Evolutionary conservation across 2,329 filamentous ascomycete species (phyloP).

Genomic region (Ambrosiella xylebori): DNA sequence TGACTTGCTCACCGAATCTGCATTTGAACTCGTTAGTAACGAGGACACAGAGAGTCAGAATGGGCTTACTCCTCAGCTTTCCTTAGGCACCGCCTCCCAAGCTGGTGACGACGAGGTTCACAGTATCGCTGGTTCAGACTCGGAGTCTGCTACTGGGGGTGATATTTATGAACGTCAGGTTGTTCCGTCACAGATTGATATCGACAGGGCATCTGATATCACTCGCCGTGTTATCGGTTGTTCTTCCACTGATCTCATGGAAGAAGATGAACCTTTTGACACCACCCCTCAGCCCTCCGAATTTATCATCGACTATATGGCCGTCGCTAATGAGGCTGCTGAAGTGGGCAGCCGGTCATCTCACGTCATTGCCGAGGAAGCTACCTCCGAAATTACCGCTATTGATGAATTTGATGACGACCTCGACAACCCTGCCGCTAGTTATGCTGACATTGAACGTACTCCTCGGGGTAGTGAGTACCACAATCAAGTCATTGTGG

Average conservation of each 20-base stretch:
- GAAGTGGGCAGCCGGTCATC: neutral
- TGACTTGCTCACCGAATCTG: conserved; percentile 33
- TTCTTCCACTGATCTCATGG: conserved; percentile 6
- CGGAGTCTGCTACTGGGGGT: neutral
- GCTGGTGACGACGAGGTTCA: conserved; percentile 26
- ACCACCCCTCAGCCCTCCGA: conserved; percentile 4
- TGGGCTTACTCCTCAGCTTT: conserved; percentile 23
- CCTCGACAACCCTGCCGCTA: neutral
- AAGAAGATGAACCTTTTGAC: conserved; percentile 10
- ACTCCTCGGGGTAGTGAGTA: neutral
- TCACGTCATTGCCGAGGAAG: neutral
- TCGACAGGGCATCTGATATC: conserved; percentile 4
- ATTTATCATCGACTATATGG: conserved; percentile 8
- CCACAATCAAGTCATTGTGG: neutral
- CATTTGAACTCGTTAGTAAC: conserved; percentile 38
- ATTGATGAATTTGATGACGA: conserved; percentile 10
- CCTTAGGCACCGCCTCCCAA: conserved; percentile 25
- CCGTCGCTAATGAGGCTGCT: conserved; percentile 6
- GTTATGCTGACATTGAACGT: conserved; percentile 2
- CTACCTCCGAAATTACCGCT: conserved; percentile 3
- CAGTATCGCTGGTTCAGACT: conserved; percentile 25
- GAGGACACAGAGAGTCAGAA: conserved; percentile 38
- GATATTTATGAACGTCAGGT: conserved; percentile 6
- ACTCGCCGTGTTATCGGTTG: conserved; percentile 3
- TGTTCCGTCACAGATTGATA: conserved; percentile 6